These are phyloP conservation scores for Phytopythium aichiense DNA, from an alignment of 352 stramenopile species.

Conservation along the genomic window DNA sequence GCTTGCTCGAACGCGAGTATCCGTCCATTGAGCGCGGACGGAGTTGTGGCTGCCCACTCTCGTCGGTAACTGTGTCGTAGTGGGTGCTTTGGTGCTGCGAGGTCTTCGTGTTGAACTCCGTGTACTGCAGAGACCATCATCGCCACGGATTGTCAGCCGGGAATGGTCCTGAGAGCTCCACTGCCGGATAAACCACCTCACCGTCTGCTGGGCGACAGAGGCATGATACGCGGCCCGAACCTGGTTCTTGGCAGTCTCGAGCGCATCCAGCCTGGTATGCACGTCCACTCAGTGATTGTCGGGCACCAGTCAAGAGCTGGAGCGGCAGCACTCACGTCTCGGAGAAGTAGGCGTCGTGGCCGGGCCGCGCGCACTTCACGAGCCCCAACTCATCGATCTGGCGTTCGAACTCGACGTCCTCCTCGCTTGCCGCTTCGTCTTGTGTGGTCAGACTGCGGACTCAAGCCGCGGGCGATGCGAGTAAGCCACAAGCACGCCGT, in stretches of 20 bases:
- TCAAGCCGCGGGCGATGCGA: too few relatives aligned
- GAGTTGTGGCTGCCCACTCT: constrained; percentile 23
- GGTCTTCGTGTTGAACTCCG: constrained; percentile 39
- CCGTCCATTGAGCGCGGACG: constrained; percentile 34
- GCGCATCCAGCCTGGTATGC: constrained; percentile 34
- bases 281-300: neutral
- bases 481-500: too few relatives aligned
- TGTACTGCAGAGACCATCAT: constrained; percentile 27
- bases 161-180: neutral
- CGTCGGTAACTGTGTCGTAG: constrained; percentile 35
- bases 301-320: neutral
- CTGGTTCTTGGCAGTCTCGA: constrained; percentile 65
- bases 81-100: constrained; percentile 45
- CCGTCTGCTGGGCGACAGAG: constrained; percentile 34
- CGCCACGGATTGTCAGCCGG: neutral
- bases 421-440: constrained; percentile 6
- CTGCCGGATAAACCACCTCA: neutral
- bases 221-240: constrained; percentile 55
- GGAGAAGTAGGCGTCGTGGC: constrained; percentile 33
- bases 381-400: constrained; percentile 33
- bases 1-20: constrained; percentile 34
- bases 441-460: constrained; percentile 20
- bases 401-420: constrained; percentile 12
- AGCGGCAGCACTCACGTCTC: constrained; percentile 28
- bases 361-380: constrained; percentile 31